Evolutionary conservation across 129 eudicot genomes (phyloP), one percentile per base, ranked within the genome.

Genomic region (Pulicaria dysenterica): DNA sequence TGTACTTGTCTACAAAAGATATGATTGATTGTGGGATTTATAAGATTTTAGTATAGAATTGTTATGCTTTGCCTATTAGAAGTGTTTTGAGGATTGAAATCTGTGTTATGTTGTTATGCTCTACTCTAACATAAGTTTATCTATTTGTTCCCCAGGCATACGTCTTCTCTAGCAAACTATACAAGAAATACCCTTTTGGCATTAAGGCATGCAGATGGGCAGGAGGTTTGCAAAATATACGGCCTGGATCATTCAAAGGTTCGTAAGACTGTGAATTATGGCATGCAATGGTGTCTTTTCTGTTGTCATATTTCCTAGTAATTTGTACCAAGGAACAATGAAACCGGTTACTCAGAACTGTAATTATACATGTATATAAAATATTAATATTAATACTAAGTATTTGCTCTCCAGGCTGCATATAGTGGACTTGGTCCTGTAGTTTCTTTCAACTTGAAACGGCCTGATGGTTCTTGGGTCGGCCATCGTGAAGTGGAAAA

Each of bases 401-500:
- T 51, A 4, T 79, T n/a, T 66, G 54, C 55, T 41, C 59, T 4
- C 6, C 67, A 88, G 95, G 83, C 64, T 14, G 36, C 61, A 5
- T 59, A 56, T 72, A 64, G 77, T 39, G 83, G 66, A 68, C 64
- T 80, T 78, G 99, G 99, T 72, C 89, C 97, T 43, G 78, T 64
- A 16, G 83, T 90, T 43, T 74, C 97, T 51, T 94, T 94, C 83
- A 94, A 94, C 83, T 83, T 94, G 86, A 88, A 82, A 78, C 77
- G 97, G 76, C 76, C 91, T 41, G 99, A 94, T 75, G 99, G 97
- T 16, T 84, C 96, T 70, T 94, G 99, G 99, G 75, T 85, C 83
- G 97, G 99, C 64, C 84, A 91, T 77, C 95, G 88, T 56, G 99
- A 94, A 80, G 96, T 94, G 78, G 99, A 94, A 81, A 94, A 94